Evolutionary conservation across 2,329 filamentous ascomycete genomes (phyloP), one percentile per base, ranked within the genome.

Genomic region (Colletotrichum somersetense): DNA sequence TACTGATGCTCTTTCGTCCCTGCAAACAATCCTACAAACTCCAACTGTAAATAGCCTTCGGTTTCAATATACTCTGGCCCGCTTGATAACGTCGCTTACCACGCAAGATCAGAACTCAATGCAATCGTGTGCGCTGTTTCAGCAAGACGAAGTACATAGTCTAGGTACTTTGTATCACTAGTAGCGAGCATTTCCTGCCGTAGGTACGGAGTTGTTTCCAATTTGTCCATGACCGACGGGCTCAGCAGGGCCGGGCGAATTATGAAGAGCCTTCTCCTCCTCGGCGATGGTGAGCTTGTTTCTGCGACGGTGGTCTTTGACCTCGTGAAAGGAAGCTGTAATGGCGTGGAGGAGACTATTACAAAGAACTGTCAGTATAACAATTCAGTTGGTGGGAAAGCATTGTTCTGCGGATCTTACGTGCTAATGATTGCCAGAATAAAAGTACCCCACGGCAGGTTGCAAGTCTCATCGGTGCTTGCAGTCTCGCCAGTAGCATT

Each of bases 241-340:
- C 3, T 20, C 38, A 20, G 35, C 57, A 33, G 33, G 40, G 16
- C 40, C 40, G 26, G 26, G 10, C n/a, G 8, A 23, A 33, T 26
- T 46, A 23, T 61, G 6, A 10, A 50, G 26, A 2, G 59, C 44
- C 44, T 62, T 62, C 65, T 67, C 48, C 48, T 64, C 59, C 18
- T 58, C 58, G 4, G n/a, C 59, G 3, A 30, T 26, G 23, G 26
- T 11, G 10, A 48, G 53, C 20, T 70, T 62, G 26, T 59, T 40
- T 42, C 55, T 59, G 16, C 61, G 40, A n/a, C n/a, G 40, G 14
- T 53, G 48, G 1, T 70, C 72, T 30, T 55, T 66, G 5, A 77
- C 76, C 71, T 82, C 80, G 70, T 84, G 81, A 77, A 84, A 84
- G 1, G 79, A 75, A 42, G 83, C 83, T 10, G 83, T 84, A 61